Conservation (phyloP, 768 basidiomycete species). For the Leccinum uliginosum region DNA sequence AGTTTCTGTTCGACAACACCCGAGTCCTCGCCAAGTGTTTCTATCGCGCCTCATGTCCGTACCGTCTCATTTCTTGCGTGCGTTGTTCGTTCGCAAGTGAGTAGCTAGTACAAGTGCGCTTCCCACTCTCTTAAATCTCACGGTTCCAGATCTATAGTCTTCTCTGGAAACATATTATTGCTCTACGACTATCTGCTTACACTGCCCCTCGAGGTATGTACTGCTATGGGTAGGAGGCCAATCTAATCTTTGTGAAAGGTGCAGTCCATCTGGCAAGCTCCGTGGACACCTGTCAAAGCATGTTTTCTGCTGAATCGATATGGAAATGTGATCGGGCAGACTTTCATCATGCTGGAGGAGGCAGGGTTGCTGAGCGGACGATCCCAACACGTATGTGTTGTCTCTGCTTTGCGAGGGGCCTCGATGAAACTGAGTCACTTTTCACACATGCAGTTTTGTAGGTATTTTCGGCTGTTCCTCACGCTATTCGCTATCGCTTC, state of each 20-base stretch:
- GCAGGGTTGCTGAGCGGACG: neutral
- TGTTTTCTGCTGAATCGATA: slow-evolving; percentile 18
- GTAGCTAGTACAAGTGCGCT: neutral
- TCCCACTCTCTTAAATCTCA: neutral
- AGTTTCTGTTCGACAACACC: neutral
- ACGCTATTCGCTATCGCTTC: slow-evolving; percentile 5
- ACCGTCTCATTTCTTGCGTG: neutral
- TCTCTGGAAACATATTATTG: slow-evolving; percentile 3
- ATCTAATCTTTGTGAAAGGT: neutral
- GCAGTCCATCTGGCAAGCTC: slow-evolving; percentile 15
- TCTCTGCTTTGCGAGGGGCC: neutral
- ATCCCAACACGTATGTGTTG: slow-evolving; percentile 2
- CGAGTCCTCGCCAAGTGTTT: neutral
- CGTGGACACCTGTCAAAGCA: slow-evolving; percentile 10
- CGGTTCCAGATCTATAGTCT: neutral
- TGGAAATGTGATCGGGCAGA: slow-evolving; percentile 14
- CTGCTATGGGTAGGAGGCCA: neutral
- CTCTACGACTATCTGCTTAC: slow-evolving; percentile 11
- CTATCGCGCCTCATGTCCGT: neutral
- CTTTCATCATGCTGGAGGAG: slow-evolving; percentile 1
- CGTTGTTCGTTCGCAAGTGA: neutral
- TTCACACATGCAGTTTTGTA: slow-evolving; percentile 4
- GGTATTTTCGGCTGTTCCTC: slow-evolving; percentile 4
- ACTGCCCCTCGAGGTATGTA: slow-evolving; percentile 10
- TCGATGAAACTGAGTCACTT: neutral